Evolutionary conservation across 2,329 filamentous ascomycete species (phyloP), one percentile per base, ranked within the genome.

Genomic region (Penicillium griseofulvum): DNA sequence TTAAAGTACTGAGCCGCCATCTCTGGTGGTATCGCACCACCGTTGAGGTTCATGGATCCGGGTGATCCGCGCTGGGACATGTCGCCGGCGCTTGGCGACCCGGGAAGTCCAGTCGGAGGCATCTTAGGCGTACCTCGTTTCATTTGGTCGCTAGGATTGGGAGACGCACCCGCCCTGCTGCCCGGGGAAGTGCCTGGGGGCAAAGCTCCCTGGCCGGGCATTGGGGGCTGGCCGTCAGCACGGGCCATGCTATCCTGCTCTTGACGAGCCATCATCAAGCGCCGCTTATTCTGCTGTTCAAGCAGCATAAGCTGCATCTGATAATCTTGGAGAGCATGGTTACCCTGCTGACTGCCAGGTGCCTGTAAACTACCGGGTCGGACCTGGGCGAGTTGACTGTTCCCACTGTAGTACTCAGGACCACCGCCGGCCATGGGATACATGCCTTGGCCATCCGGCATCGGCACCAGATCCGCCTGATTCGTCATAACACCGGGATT

Each of bases 401-500:
- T 74, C 54, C 66, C 75, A 17, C 81, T 76, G 66, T 88, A 89
- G 70, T 89, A 91, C 47, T 76, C 72, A 57, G 65, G 67, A 60
- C 72, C 72, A 34, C 47, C 47, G n/a, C 47, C 47, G n/a, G 39
- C 41, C 68, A 78, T 72, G 34, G 71, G 72, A 62, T 76, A 72
- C 63, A 75, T 68, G 63, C 64, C 72, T 61, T 77, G 74, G 49
- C 68, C 84, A 64, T 91, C 87, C 57, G 87, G 84, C 68, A 87
- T 88, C 67, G 85, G 78, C 78, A 94, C 89, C 87, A 96, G 89
- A 41, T 91, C 94, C 63, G 87, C 87, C 78, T 94, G 90, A 56
- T 83, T 84, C 62, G 86, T 86, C 67, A 91, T 89, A 49, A 78
- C 72, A 63, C 84, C 87, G 59, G 67, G 84, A 76, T 81, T 84